phyloP scores from a whole-genome alignment of 2,329 filamentous ascomycete genomes.

The Ophioceras dolichostomum region DNA sequence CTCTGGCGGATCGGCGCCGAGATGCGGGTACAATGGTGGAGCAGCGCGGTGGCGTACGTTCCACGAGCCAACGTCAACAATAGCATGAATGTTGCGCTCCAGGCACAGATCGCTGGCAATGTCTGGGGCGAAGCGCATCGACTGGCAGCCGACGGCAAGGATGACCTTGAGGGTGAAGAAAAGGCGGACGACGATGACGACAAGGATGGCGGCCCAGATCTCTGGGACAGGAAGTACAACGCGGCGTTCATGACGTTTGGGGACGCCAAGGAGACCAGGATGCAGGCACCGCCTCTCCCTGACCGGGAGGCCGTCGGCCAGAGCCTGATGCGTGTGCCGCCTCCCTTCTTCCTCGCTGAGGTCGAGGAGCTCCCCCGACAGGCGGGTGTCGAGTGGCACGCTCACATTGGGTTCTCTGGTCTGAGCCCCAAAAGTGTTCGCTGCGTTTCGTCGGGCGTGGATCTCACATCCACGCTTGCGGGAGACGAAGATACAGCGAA shows the following conservation, averaged over 20 bases:
- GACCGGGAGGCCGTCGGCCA: slow-evolving; percentile 33
- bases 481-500: too few species aligned
- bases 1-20: slow-evolving; percentile 70
- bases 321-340: slow-evolving; percentile 23
- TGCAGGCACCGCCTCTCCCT: slow-evolving; percentile 25
- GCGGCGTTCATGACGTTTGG: slow-evolving; percentile 30
- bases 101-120: too few species aligned
- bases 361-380: slow-evolving; percentile 65
- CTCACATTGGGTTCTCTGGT: slow-evolving; percentile 44
- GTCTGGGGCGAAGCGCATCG: slow-evolving; percentile 36
- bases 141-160: too few species aligned
- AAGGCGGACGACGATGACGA: slow-evolving; percentile 34
- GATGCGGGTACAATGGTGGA: slow-evolving; percentile 63
- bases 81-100: too few species aligned
- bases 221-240: slow-evolving; percentile 57
- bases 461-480: too few species aligned
- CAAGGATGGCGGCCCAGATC: slow-evolving; percentile 39
- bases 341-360: slow-evolving; percentile 64
- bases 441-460: not conserved
- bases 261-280: slow-evolving; percentile 11
- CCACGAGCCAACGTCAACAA: too few species aligned
- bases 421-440: slow-evolving; percentile 8
- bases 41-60: slow-evolving; percentile 64
- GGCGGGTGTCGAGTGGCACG: slow-evolving; percentile 76
- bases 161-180: slow-evolving; percentile 33